Conservation (phyloP, 108 stramenopile species). For the Cyclotella choctawhatcheeana region DNA sequence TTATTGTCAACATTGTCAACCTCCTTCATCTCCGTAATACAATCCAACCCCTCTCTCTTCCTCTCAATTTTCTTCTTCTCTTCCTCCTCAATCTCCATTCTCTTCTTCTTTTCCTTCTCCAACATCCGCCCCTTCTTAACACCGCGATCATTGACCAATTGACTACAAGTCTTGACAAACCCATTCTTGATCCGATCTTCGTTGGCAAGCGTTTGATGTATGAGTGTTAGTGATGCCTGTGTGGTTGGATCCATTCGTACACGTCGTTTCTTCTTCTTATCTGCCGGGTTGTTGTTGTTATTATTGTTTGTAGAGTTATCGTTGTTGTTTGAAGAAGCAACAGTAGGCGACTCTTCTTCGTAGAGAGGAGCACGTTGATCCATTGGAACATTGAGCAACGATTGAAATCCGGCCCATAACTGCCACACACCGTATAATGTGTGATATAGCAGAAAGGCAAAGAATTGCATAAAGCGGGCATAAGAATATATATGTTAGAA, state of each 20-base stretch:
- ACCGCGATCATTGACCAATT: conserved; percentile 47
- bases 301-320: not conserved
- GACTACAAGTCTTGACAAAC: conserved; percentile 36
- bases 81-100: not conserved
- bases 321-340: not conserved
- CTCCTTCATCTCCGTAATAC: not conserved
- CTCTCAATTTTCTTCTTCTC: not conserved
- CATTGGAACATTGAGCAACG: conserved; percentile 28
- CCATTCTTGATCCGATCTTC: conserved; percentile 17
- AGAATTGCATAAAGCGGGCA: not conserved
- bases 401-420: conserved; percentile 53
- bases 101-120: not conserved
- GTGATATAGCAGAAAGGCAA: conserved; percentile 5
- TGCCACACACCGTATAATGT: not conserved
- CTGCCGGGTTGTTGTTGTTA: not conserved
- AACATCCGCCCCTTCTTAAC: conserved; percentile 31
- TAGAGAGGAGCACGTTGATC: conserved; percentile 25
- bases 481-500: no score
- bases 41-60: not conserved
- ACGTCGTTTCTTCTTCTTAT: conserved; percentile 34
- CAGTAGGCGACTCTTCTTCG: not conserved
- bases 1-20: not conserved
- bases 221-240: conserved; percentile 23
- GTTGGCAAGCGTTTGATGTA: conserved; percentile 34
- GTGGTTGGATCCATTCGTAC: conserved; percentile 41